Evolutionary conservation across 345 rosid species (phyloP).

Genomic region (Eutrema yunnanense): DNA sequence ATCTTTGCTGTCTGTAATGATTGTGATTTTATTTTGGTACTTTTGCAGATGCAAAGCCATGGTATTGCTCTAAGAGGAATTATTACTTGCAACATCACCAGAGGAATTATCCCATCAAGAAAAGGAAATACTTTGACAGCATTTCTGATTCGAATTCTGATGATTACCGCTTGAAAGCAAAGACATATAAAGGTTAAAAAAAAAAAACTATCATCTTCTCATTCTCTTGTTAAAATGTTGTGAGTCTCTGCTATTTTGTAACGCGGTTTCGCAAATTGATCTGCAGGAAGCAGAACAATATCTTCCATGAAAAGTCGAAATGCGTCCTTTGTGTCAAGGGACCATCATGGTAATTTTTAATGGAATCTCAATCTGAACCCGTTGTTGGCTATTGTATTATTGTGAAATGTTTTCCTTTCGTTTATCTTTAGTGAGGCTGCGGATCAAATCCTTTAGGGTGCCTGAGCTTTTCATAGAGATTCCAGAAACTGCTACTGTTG

Average conservation of each 20-base stretch:
- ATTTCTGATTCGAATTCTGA: conserved; percentile 46
- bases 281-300: conserved; percentile 9
- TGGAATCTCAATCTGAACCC: background rate
- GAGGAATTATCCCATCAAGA: conserved; percentile 74
- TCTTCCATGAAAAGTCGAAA: conserved; percentile 42
- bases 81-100: conserved; percentile 50
- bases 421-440: conserved; percentile 67
- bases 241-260: conserved; percentile 36
- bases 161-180: conserved; percentile 20
- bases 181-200: background rate
- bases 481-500: conserved; percentile 87
- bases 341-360: conserved; percentile 10
- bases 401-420: background rate
- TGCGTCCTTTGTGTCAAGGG: conserved; percentile 23
- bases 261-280: conserved; percentile 33
- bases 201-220: background rate
- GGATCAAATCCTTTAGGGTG: conserved; percentile 86
- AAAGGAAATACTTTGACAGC: conserved; percentile 52
- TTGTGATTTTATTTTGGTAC: conserved; percentile 4
- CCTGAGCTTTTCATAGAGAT: conserved; percentile 86
- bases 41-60: conserved; percentile 42
- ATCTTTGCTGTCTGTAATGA: background rate
- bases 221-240: background rate
- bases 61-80: conserved; percentile 48
- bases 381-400: conserved; percentile 8